Percentiles rank a stretch among this genome's conserved stretches.
Evolutionary conservation across 78 protist genomes (phyloP).

Genomic region (Isochrysis galbana): DNA sequence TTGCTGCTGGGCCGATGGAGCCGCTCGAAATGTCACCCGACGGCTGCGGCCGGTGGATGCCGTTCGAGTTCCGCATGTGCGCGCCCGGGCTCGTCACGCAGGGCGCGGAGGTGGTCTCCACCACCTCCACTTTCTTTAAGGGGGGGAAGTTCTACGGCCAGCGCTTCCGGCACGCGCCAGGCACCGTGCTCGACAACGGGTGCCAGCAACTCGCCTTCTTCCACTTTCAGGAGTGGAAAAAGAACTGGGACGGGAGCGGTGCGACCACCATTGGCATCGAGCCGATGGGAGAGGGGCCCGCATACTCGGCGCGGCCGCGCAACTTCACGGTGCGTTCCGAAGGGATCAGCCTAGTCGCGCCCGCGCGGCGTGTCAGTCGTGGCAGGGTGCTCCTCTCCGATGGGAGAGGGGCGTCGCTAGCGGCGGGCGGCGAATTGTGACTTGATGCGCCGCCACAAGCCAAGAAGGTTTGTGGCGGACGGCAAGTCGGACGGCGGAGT

Average conservation of each 20-base stretch:
- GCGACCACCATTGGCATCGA: neutral
- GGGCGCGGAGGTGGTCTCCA: neutral
- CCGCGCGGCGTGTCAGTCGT: no score
- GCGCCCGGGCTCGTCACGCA: neutral
- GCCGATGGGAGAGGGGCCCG: neutral
- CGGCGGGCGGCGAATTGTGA: no score
- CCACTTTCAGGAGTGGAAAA: constrained; percentile 21
- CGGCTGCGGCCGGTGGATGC: neutral
- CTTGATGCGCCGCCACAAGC: no score
- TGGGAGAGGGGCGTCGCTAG: no score
- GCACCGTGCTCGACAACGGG: no score
- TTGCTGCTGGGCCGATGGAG: neutral
- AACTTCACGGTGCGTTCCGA: neutral
- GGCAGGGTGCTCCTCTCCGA: no score
- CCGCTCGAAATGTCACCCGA: neutral
- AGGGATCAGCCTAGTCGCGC: neutral
- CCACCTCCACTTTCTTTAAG: neutral
- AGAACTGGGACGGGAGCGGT: neutral
- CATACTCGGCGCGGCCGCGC: neutral
- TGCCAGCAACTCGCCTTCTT: constrained; percentile 12
- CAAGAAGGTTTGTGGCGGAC: no score
- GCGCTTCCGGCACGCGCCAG: neutral
- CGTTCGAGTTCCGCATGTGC: neutral
- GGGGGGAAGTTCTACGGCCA: neutral
- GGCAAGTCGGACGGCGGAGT: no score